Conservation (phyloP, 2,329 filamentous ascomycete genomes). For the Orbilia blumenaviensis region DNA sequence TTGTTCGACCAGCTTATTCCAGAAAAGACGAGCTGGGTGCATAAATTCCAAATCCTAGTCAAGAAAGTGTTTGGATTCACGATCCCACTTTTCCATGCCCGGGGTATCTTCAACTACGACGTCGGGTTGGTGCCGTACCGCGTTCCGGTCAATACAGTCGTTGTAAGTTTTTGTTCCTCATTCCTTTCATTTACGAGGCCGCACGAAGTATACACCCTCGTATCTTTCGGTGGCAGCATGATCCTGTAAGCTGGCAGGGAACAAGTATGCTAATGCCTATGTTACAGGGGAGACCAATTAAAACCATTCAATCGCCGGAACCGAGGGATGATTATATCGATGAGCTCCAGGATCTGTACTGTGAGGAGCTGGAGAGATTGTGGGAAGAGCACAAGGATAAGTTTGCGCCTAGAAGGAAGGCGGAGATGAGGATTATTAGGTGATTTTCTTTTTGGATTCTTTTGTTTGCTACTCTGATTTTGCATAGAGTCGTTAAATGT, state of each 20-base stretch:
- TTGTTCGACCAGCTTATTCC: conserved; percentile 89
- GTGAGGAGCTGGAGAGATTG: conserved; percentile 75
- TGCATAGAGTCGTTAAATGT: background rate
- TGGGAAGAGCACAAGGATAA: conserved; percentile 82
- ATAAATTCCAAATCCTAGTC: conserved; percentile 81
- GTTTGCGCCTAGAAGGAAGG: conserved; percentile 71
- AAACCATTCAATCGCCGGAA: conserved; percentile 68
- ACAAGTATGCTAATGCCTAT: conserved; percentile 9
- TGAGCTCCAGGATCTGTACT: conserved; percentile 79
- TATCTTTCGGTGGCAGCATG: conserved; percentile 66
- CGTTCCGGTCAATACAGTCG: conserved; percentile 82
- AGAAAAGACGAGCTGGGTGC: conserved; percentile 78
- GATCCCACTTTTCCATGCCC: conserved; percentile 84
- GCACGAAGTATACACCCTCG: background rate
- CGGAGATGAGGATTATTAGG: conserved; percentile 74
- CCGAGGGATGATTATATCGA: conserved; percentile 81
- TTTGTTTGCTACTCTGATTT: background rate
- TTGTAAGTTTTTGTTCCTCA: conserved; percentile 18
- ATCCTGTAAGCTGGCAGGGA: background rate
- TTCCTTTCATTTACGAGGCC: background rate
- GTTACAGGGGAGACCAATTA: conserved; percentile 63
- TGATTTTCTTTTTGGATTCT: conserved; percentile 58
- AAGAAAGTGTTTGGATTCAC: conserved; percentile 92
- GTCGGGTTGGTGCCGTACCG: conserved; percentile 96
- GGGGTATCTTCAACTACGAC: conserved; percentile 95